phyloP scores from a whole-genome alignment of 306 rosid species.

The Phaseolus lunatus region DNA sequence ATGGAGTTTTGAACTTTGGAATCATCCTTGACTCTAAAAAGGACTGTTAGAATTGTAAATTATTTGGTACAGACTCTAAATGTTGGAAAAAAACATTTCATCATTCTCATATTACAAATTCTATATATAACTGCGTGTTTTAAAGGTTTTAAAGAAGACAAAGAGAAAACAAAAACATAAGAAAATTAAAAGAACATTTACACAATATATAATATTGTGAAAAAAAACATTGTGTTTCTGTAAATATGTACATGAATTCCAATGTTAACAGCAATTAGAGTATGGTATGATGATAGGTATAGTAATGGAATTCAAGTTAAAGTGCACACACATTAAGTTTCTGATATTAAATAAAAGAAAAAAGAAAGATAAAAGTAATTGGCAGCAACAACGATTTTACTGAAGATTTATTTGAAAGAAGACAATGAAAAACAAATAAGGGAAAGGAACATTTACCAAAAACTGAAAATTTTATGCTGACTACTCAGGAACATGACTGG shows the following conservation, averaged over 20 bases:
- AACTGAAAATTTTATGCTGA: slow-evolving; percentile 21
- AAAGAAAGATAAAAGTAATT: not conserved
- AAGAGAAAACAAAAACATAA: not conserved
- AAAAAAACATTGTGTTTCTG: no score
- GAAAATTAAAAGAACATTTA: not conserved
- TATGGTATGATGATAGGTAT: no score
- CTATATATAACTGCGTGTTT: no score
- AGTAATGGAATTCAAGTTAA: no score
- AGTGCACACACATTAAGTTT: no score
- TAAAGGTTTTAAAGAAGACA: no score
- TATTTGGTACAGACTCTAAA: not conserved
- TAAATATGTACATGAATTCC: not conserved
- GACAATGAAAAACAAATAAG: not conserved
- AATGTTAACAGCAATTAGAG: not conserved
- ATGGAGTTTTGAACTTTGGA: not conserved
- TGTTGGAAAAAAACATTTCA: not conserved
- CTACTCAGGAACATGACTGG: slow-evolving; percentile 30
- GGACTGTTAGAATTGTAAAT: not conserved
- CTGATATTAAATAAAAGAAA: not conserved
- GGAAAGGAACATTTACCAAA: slow-evolving; percentile 39
- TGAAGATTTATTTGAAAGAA: not conserved
- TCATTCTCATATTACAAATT: not conserved
- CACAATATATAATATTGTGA: not conserved
- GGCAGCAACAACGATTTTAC: not conserved
- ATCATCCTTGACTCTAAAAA: not conserved